A percentile compares a stretch with the other conserved stretches of the same genome.
Conservation (phyloP, 202 grass and related monocot species). For the Digitaria exilis region DNA sequence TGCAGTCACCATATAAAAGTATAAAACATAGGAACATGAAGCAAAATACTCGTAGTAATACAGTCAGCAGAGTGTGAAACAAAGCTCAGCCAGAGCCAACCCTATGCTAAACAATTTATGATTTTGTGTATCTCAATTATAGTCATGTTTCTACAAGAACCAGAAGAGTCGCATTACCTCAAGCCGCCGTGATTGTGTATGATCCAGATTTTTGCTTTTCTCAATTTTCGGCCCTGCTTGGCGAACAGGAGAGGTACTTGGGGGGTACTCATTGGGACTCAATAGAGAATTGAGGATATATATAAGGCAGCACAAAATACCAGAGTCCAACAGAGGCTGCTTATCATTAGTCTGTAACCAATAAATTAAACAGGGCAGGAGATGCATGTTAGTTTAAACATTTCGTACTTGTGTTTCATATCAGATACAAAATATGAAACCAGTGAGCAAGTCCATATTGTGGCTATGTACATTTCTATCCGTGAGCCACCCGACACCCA, state of each 20-base stretch:
- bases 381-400: slow-evolving; percentile 38
- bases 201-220: slow-evolving; percentile 57
- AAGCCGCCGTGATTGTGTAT: slow-evolving; percentile 61
- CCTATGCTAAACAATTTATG: slow-evolving; percentile 25
- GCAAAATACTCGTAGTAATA: slow-evolving; percentile 12
- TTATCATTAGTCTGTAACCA: slow-evolving; percentile 77
- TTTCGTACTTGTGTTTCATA: slow-evolving; percentile 21
- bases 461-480: slow-evolving; percentile 27
- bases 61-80: slow-evolving; percentile 17
- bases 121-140: slow-evolving; percentile 34
- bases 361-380: slow-evolving; percentile 60
- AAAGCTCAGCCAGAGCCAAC: slow-evolving; percentile 1
- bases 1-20: slow-evolving; percentile 11
- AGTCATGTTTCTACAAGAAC: slow-evolving; percentile 30
- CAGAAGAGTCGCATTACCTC: slow-evolving; percentile 64
- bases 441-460: slow-evolving; percentile 23
- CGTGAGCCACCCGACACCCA: not conserved
- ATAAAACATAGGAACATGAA: slow-evolving; percentile 39
- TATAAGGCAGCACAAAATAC: slow-evolving; percentile 96
- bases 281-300: slow-evolving; percentile 93
- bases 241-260: slow-evolving; percentile 43
- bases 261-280: slow-evolving; percentile 61
- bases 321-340: slow-evolving; percentile 95
- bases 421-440: slow-evolving; percentile 25
- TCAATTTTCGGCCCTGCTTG: slow-evolving; percentile 60